Conservation (phyloP, 1,139 yeast species). For the Yamadazyma dushanensis region DNA sequence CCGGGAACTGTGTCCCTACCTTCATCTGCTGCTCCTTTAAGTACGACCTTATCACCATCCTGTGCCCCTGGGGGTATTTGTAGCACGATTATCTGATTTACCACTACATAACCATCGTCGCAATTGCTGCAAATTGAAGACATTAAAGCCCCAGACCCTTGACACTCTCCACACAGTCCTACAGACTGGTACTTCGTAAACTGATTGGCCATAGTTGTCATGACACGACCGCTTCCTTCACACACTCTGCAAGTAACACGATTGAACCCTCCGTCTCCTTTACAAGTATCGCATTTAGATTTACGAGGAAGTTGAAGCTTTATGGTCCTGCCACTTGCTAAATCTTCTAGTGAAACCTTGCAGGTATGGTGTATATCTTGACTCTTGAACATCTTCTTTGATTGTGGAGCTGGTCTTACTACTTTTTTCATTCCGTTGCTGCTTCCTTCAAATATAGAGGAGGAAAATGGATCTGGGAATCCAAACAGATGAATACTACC, state of each 20-base stretch:
- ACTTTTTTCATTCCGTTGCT: constrained; percentile 20
- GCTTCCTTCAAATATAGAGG: too few species aligned
- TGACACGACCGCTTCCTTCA: constrained; percentile 39
- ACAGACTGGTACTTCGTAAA: constrained; percentile 36
- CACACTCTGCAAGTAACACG: constrained; percentile 36
- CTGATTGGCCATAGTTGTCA: constrained; percentile 32
- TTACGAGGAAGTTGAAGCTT: constrained; percentile 42
- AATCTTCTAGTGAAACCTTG: constrained; percentile 35
- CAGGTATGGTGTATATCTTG: constrained; percentile 44
- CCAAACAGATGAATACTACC: not conserved
- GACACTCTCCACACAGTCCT: constrained; percentile 35
- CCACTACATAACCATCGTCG: constrained; percentile 38
- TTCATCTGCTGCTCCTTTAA: constrained; percentile 65
- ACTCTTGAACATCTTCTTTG: constrained; percentile 23
- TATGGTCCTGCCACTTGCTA: constrained; percentile 40
- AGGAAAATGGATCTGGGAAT: too few species aligned
- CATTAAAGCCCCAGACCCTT: constrained; percentile 31
- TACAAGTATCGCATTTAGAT: constrained; percentile 33
- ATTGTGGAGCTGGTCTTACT: constrained; percentile 22
- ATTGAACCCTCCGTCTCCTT: constrained; percentile 40
- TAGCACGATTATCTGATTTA: constrained; percentile 52
- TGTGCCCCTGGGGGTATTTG: constrained; percentile 53
- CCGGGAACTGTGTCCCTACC: constrained; percentile 62
- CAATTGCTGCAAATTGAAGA: constrained; percentile 29
- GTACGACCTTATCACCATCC: constrained; percentile 50